phyloP scores from a whole-genome alignment of 495 filamentous ascomycete genomes.

The Xylaria scruposa region DNA sequence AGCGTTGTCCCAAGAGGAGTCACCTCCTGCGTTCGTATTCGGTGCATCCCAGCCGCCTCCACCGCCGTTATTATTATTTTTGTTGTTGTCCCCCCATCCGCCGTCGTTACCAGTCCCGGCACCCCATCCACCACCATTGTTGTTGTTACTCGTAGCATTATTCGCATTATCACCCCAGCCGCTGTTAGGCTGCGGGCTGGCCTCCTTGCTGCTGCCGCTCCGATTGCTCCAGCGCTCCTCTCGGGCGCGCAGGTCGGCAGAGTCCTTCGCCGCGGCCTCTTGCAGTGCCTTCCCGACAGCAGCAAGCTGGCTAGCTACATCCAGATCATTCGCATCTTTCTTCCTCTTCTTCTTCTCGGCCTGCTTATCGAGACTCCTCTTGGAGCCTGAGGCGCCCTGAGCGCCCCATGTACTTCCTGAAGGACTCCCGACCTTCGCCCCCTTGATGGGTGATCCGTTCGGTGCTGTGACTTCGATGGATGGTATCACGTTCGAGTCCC shows the following conservation, averaged over 20 bases:
- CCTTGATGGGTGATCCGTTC: constrained; percentile 11
- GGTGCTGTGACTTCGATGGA: constrained; percentile 20
- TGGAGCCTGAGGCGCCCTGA: constrained; percentile 22
- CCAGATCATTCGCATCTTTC: neutral
- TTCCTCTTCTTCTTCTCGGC: constrained; percentile 23
- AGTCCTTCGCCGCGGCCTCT: constrained; percentile 12
- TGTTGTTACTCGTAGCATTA: constrained; percentile 21
- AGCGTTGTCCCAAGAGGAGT: constrained; percentile 14
- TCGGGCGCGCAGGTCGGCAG: constrained; percentile 8
- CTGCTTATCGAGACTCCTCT: constrained; percentile 22
- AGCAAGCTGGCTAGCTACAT: neutral
- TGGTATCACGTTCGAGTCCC: constrained; percentile 37
- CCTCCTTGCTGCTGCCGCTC: constrained; percentile 28
- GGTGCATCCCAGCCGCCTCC: constrained; percentile 12
- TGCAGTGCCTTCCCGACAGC: constrained; percentile 1
- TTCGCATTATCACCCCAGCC: constrained; percentile 16
- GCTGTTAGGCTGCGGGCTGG: constrained; percentile 7
- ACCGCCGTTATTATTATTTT: constrained; percentile 20
- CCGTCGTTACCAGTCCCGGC: neutral
- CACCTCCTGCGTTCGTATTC: constrained; percentile 12
- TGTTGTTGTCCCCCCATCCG: neutral
- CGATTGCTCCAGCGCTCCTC: constrained; percentile 29
- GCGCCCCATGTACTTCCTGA: constrained; percentile 11
- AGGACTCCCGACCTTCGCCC: neutral
- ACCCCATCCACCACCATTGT: neutral